Percentiles rank a stretch among this genome's conserved stretches.
Conservation (phyloP, 495 filamentous ascomycete genomes). For the Viridothelium virens region DNA sequence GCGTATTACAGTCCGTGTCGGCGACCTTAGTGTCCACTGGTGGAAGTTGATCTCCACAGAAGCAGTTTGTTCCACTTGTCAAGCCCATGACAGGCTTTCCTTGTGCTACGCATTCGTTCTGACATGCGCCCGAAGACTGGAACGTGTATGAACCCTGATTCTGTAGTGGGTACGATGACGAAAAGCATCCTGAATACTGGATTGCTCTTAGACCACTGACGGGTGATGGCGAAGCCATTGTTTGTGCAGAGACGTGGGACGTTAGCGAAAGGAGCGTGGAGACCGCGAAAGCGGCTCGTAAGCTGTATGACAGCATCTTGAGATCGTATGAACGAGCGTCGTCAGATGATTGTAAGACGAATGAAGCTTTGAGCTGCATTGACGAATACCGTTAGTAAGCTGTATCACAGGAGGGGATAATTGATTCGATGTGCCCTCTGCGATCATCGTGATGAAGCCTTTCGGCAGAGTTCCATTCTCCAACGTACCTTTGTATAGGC, state of each 20-base stretch:
- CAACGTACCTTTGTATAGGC: slow-evolving; percentile 1
- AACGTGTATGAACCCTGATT: slow-evolving; percentile 33
- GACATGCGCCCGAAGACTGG: slow-evolving; percentile 39
- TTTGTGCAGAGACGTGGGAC: slow-evolving; percentile 11
- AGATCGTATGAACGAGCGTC: not conserved
- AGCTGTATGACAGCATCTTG: slow-evolving; percentile 1
- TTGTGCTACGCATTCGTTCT: slow-evolving; percentile 31
- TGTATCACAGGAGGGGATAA: not conserved
- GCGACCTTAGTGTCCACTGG: slow-evolving; percentile 39
- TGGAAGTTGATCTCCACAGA: slow-evolving; percentile 55
- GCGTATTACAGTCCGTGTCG: slow-evolving; percentile 46
- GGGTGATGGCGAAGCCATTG: slow-evolving; percentile 8
- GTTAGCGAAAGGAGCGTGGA: slow-evolving; percentile 3
- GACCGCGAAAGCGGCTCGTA: slow-evolving; percentile 7
- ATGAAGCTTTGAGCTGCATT: not conserved
- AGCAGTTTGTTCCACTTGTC: slow-evolving; percentile 45
- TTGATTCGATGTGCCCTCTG: not conserved
- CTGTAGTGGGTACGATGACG: slow-evolving; percentile 30
- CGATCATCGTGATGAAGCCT: not conserved
- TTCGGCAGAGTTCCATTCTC: not conserved
- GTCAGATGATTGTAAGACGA: not conserved
- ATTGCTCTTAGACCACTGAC: slow-evolving; percentile 17
- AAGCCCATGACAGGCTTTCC: slow-evolving; percentile 37
- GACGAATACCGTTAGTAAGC: not conserved
- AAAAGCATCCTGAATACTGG: slow-evolving; percentile 39